A percentile compares a stretch with the other conserved stretches of the same genome.
Evolutionary conservation across 176 grass and related monocot genomes (phyloP).

Genomic region (Puya raimondii): DNA sequence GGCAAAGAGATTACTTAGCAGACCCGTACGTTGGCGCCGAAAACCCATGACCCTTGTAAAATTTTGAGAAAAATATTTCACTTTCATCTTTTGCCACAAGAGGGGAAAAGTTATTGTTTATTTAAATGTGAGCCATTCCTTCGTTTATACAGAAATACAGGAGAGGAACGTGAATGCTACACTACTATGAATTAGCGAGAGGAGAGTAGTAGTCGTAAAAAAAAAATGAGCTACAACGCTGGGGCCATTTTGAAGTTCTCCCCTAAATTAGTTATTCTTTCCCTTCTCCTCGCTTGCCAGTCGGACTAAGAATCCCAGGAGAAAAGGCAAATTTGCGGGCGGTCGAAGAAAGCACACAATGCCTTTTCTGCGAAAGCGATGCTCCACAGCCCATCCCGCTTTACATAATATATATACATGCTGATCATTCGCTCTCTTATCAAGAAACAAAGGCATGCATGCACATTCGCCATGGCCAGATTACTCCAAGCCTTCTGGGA

Average conservation of each 20-base stretch:
- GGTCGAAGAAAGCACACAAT: neutral
- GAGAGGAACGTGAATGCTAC: too few relatives aligned
- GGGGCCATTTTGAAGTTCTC: too few relatives aligned
- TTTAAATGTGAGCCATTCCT: too few relatives aligned
- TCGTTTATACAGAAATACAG: too few relatives aligned
- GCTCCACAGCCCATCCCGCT: neutral
- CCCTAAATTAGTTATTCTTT: too few relatives aligned
- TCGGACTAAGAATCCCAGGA: neutral
- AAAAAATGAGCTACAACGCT: neutral
- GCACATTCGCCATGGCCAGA: slow-evolving; percentile 13
- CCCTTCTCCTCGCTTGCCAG: too few relatives aligned
- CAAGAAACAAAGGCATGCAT: neutral
- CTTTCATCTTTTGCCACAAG: too few relatives aligned
- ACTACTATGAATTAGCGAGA: neutral
- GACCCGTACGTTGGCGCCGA: too few relatives aligned
- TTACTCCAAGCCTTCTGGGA: slow-evolving; percentile 33
- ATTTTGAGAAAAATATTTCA: too few relatives aligned
- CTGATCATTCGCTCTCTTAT: neutral
- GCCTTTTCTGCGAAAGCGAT: neutral
- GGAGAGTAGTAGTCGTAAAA: neutral
- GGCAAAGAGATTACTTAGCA: too few relatives aligned
- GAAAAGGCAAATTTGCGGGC: neutral
- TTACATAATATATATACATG: neutral
- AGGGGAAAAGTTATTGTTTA: too few relatives aligned
- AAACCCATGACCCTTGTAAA: too few relatives aligned